These are phyloP conservation scores for Aureobasidium sp. DNA, from an alignment of 2,329 filamentous ascomycete species.

Conservation along the genomic window DNA sequence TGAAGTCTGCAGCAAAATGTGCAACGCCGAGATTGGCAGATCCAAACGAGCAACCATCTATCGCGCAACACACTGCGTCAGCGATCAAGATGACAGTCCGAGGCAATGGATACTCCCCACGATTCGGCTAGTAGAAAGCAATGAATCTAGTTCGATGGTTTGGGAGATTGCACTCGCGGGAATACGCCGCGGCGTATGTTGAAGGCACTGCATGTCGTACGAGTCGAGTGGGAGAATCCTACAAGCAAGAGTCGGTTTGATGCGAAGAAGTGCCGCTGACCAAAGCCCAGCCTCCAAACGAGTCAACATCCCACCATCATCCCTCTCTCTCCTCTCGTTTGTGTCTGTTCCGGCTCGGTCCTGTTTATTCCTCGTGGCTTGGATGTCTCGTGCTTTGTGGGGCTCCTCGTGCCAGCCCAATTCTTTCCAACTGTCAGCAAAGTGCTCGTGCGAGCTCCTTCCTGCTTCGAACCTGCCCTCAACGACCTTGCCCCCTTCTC, in stretches of 20 bases:
- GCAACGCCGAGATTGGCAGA: background rate
- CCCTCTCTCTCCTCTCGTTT: background rate
- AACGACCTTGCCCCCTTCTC: background rate
- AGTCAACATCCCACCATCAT: constrained; percentile 1
- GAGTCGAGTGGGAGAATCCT: background rate
- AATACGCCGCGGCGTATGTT: no score
- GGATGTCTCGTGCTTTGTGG: constrained; percentile 1
- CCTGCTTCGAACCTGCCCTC: background rate
- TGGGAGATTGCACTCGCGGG: background rate
- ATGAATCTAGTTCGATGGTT: background rate
- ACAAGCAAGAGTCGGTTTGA: background rate
- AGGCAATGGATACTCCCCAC: background rate
- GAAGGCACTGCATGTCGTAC: background rate
- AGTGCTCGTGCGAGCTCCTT: constrained; percentile 4
- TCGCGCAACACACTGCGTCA: background rate
- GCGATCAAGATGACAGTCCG: background rate
- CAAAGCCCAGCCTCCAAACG: background rate
- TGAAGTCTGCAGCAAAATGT: background rate
- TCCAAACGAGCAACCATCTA: background rate
- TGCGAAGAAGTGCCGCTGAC: background rate
- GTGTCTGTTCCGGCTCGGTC: constrained; percentile 5
- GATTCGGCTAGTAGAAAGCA: background rate
- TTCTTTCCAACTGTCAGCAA: background rate
- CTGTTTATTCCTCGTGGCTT: constrained; percentile 4
- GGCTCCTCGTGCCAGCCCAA: background rate